Base-by-base conservation (phyloP, 331 rosid species). In the Arachis monticola region DNA sequence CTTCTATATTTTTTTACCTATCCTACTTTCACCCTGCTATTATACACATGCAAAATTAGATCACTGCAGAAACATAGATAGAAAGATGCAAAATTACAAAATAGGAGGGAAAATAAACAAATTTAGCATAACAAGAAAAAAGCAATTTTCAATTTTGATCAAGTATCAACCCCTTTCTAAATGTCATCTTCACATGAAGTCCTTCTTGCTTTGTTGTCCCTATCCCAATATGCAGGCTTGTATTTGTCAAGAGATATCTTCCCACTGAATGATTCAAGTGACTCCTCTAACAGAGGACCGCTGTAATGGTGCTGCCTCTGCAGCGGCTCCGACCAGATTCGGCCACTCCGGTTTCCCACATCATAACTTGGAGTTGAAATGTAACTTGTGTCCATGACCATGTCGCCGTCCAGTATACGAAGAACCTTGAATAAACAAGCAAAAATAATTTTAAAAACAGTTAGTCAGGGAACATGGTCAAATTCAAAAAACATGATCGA, bases 341-440 rank as follows among this genome's bases (percentile, higher is more conserved):
- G 83, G 52, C 97, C 90, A 55, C 99, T 92, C 62, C 88, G 82
- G 80, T 76, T 92, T 77, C 98, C 96, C 12, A 75, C 91, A 44
- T 90, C 98, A 45, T 85, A 90, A 22, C 97, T 85, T 0, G 93
- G 88, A n/a, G 88, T 85, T 45, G 97, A 83, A 70, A 80, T 70
- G 81, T 79, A 90, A 69, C 81, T 90, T 35, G 91, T 7, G 77
- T 95, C 99, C 96, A 94, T 83, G 50, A 90, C 77, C 91, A 90
- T 84, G 85, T 95, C 97, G 0, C 99, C 97, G 69, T 95, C 99
- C 11, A 95, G 87, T 50, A 95, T 90, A 6, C 98, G 92, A 27
- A 95, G 90, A 67, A 95, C 97, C 99, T 95, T 75, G 42, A 69
- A 64, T 46, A 40, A 55, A 35, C 65, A 71, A 76, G 57, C 78